phyloP scores from a whole-genome alignment of 2,329 filamentous ascomycete genomes.

The Ceratocystis variospora region DNA sequence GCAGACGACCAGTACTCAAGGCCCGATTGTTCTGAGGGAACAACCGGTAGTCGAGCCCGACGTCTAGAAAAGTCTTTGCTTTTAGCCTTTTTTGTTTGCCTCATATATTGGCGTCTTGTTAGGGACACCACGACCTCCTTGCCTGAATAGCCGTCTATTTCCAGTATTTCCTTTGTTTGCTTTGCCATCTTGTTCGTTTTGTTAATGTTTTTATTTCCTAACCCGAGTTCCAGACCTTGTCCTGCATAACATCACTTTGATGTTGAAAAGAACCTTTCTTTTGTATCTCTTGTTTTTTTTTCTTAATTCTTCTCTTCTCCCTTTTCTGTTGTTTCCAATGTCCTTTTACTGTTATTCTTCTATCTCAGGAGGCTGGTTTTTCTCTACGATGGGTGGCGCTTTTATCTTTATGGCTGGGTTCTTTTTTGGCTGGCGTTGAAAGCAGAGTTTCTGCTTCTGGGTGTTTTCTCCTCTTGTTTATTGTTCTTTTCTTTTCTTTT shows the following conservation, averaged over 20 bases:
- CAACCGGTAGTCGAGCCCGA: no score
- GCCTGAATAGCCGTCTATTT: not conserved
- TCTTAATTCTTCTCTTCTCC: not conserved
- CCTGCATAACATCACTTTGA: not conserved
- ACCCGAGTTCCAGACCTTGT: not conserved
- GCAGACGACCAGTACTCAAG: no score
- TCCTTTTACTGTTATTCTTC: not conserved
- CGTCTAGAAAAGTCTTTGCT: no score
- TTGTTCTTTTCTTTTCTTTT: not conserved
- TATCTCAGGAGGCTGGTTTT: not conserved
- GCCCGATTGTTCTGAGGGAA: no score
- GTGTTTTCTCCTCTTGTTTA: slow-evolving; percentile 1
- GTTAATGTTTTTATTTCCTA: not conserved
- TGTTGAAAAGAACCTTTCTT: not conserved
- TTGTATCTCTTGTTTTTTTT: not conserved
- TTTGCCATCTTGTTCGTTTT: not conserved
- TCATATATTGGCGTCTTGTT: no score
- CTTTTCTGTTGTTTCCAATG: not conserved
- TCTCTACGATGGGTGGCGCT: not conserved
- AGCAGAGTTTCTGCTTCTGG: not conserved
- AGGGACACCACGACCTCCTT: no score
- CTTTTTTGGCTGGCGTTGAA: not conserved
- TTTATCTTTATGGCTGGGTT: not conserved
- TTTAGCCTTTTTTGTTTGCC: no score
- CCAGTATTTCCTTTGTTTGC: not conserved